These are phyloP conservation scores for Coelastrella sp. DNA, from an alignment of 139 green algal species.

Conservation along the genomic window DNA sequence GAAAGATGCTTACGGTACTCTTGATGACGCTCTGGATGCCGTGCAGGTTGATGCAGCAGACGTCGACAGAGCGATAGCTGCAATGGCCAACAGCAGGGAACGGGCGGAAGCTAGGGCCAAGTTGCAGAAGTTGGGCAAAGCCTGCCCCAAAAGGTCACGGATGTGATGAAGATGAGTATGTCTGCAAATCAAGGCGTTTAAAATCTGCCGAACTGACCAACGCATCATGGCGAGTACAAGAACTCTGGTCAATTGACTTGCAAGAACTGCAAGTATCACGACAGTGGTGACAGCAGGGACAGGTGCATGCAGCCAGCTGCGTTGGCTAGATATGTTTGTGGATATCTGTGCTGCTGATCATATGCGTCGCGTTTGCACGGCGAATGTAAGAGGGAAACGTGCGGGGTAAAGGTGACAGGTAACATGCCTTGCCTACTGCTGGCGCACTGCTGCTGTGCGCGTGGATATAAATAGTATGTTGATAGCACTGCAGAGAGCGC, in stretches of 20 bases:
- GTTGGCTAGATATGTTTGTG: no score
- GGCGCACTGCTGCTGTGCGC: no score
- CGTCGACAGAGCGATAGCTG: not conserved
- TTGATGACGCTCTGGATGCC: not conserved
- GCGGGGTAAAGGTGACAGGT: no score
- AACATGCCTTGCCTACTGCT: no score
- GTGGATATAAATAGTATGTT: no score
- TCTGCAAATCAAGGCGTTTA: not conserved
- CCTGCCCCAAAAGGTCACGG: not conserved
- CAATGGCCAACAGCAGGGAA: not conserved
- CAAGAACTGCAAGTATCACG: no score
- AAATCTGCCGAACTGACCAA: not conserved
- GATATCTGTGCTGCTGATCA: no score
- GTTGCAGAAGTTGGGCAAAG: not conserved
- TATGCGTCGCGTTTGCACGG: no score
- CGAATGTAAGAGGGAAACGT: no score
- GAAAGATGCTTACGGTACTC: not conserved
- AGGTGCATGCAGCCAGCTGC: no score
- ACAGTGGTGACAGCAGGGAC: no score
- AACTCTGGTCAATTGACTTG: not conserved
- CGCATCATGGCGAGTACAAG: not conserved
- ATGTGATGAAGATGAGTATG: not conserved
- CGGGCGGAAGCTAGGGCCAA: not conserved
- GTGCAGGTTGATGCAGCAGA: conserved; percentile 6
- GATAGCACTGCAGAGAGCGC: no score